These are phyloP conservation scores for Taiwanofungus camphoratus DNA, from an alignment of 1,284 basidiomycete genomes.

Conservation along the genomic window DNA sequence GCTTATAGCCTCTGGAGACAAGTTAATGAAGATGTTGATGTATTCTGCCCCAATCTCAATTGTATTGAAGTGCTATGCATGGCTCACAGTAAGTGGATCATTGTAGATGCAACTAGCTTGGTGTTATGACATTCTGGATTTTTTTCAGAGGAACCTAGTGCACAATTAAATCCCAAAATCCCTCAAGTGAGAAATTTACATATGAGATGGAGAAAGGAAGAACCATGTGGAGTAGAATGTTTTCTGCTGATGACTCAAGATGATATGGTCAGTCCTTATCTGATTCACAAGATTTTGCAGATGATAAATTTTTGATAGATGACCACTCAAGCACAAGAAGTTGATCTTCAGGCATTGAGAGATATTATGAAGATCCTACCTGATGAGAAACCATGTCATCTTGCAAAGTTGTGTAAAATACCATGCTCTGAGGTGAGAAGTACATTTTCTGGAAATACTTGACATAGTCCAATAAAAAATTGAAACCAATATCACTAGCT, in stretches of 20 bases:
- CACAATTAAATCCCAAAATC: background rate
- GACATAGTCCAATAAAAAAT: no score
- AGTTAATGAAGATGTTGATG: constrained; percentile 8
- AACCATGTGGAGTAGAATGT: constrained; percentile 11
- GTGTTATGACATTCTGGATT: background rate
- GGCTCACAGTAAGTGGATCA: constrained; percentile 19
- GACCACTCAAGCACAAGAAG: background rate
- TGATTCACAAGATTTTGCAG: no score
- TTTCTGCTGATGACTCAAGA: constrained; percentile 5
- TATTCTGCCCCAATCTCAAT: constrained; percentile 29
- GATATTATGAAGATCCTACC: constrained; percentile 31
- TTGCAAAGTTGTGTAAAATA: constrained; percentile 33
- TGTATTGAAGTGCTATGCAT: constrained; percentile 21
- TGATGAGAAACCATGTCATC: constrained; percentile 29
- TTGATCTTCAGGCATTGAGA: background rate
- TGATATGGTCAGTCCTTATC: background rate
- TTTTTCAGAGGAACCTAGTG: constrained; percentile 1
- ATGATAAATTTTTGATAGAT: background rate
- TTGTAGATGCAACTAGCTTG: background rate
- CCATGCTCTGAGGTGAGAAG: constrained; percentile 34
- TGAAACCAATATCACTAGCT: no score
- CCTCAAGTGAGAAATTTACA: background rate
- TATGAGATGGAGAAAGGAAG: background rate
- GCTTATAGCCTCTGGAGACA: background rate
- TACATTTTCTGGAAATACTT: constrained; percentile 7